phyloP scores from a whole-genome alignment of 345 rosid species.

The Sonneratia caseolaris region DNA sequence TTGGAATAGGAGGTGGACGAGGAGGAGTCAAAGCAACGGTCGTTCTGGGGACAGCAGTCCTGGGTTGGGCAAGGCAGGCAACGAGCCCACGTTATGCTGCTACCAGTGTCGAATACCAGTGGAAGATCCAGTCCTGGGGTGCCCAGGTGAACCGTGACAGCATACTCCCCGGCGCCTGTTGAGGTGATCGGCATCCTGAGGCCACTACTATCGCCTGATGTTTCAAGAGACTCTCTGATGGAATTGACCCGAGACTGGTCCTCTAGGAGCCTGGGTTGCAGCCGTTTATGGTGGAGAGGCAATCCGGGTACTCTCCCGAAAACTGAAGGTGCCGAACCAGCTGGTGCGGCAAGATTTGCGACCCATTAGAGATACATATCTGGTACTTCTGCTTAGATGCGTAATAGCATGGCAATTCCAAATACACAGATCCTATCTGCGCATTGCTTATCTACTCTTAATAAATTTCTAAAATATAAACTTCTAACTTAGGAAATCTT shows the following conservation, averaged over 20 bases:
- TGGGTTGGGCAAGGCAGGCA: slow-evolving; percentile 11
- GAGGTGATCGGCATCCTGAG: neutral
- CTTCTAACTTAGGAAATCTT: no score
- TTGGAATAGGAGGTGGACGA: slow-evolving; percentile 15
- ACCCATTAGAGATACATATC: neutral
- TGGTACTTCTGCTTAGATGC: neutral
- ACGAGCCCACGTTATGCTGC: slow-evolving; percentile 16
- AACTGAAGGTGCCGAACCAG: neutral
- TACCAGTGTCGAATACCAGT: slow-evolving; percentile 20
- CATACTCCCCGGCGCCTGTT: neutral
- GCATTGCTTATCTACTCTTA: no score
- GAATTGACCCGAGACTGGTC: neutral
- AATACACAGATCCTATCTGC: neutral
- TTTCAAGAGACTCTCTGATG: neutral
- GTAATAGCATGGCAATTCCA: neutral
- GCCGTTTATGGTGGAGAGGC: neutral
- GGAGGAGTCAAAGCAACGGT: slow-evolving; percentile 15
- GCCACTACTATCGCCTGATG: neutral
- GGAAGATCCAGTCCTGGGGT: slow-evolving; percentile 14
- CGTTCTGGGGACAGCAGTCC: slow-evolving; percentile 6
- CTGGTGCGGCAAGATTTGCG: neutral
- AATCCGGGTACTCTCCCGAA: slow-evolving; percentile 5
- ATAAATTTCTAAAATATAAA: no score
- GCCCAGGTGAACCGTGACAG: slow-evolving; percentile 14
- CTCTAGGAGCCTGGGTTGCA: neutral